These are phyloP conservation scores for Alloteropsis semialata DNA, from an alignment of 176 grass and related monocot species.

Conservation along the genomic window DNA sequence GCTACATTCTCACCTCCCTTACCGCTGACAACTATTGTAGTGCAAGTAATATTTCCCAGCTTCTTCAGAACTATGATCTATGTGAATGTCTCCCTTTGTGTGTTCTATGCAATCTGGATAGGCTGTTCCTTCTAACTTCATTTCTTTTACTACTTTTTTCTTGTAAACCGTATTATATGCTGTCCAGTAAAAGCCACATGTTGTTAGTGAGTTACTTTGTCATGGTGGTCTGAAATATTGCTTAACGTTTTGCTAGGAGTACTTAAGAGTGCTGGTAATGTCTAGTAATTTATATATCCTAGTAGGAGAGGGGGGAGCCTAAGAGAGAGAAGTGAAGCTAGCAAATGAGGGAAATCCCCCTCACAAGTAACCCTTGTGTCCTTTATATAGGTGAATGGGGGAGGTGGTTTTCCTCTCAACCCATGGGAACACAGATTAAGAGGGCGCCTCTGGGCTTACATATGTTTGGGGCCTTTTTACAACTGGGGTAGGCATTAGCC, in stretches of 20 bases:
- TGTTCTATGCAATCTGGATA: neutral
- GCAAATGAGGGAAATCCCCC: no score
- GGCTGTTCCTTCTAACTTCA: neutral
- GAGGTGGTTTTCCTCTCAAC: no score
- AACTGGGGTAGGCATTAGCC: no score
- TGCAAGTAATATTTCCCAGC: slow-evolving; percentile 58
- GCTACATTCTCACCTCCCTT: slow-evolving; percentile 57
- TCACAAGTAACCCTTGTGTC: no score
- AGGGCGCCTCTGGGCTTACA: no score
- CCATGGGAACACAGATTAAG: no score
- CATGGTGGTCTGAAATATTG: neutral
- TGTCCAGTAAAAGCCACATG: neutral
- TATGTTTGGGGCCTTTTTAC: no score
- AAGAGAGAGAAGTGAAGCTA: no score
- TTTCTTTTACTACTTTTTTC: slow-evolving; percentile 1
- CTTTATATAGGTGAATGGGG: no score
- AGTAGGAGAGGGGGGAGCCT: no score
- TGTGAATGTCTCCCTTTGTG: slow-evolving; percentile 2
- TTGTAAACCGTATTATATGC: neutral
- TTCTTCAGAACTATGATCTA: slow-evolving; percentile 15
- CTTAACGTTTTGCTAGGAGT: neutral
- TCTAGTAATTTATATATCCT: neutral
- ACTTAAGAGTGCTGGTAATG: neutral
- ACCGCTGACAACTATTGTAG: slow-evolving; percentile 82
- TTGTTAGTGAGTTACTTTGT: neutral